Base-by-base conservation (phyloP, 2,329 filamentous ascomycete genomes). In the Dactylellina parvicollis region DNA sequence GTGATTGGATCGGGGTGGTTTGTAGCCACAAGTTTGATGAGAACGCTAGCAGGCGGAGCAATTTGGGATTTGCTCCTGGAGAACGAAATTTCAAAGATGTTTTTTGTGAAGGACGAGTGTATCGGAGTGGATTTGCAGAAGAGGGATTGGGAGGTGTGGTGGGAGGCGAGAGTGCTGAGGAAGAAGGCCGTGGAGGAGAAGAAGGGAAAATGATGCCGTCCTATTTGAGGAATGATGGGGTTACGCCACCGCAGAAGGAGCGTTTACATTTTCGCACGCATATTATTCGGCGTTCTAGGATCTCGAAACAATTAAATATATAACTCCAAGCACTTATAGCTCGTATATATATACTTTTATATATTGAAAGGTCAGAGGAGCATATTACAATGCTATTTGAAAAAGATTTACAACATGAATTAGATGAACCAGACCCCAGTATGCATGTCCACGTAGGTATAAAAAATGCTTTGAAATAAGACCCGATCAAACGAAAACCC, bases 61-160 rank as follows among this genome's bases (percentile, higher is more conserved):
- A 52, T 70, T 8, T 76, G 76, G 49, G 62, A 75, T 52, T 75
- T 97, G 69, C 84, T 87, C 4, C 92, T 90, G 90, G 86, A 83
- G 1, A 83, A 87, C 34, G 85, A 87, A 26, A 77, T 90, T 2
- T 86, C 87, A 2, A 86, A 86, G 78, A 85, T 88, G 75, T 82
- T 95, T 50, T 85, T 94, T 70, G 83, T 96, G 50, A 85, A 95
- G 71, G 95, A 99, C 81, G 82, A 99, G 75, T 88, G 96, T 10
- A 85, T 96, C 4, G 89, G 90, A 79, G 94, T 98, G 81, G 94
- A 98, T 81, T 82, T 96, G 77, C 89, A 89, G 32, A 92, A 96
- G 82, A 90, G 92, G 42, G 95, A 95, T 1, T 99, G 94, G 94
- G 91, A 93, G 81, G 89, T 91, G 79, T 98, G 93, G 92, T 89